Conservation (phyloP, 495 filamentous ascomycete genomes). For the Podospora pseudopauciseta region DNA sequence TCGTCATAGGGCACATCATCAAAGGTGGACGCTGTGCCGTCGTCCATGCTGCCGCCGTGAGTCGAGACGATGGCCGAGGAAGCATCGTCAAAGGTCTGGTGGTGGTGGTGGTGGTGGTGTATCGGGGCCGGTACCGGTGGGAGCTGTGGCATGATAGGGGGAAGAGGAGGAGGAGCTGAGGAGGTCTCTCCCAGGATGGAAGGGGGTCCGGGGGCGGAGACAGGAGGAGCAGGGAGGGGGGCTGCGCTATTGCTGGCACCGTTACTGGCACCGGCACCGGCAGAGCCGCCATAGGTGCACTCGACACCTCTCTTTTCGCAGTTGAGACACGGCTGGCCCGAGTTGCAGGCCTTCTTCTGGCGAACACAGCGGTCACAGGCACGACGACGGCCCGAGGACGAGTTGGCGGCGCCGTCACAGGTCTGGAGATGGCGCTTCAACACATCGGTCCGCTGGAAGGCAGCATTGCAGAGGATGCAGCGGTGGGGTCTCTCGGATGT, state of each 20-base stretch:
- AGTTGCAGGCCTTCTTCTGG: constrained; percentile 36
- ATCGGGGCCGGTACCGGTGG: constrained; percentile 5
- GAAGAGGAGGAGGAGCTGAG: not conserved
- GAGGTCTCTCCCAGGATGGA: not conserved
- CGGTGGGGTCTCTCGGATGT: constrained; percentile 29
- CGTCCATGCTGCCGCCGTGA: not conserved
- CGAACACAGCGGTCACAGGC: constrained; percentile 34
- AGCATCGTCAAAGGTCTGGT: not conserved
- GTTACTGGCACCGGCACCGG: not conserved
- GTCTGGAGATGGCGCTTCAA: constrained; percentile 34
- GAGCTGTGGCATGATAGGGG: not conserved
- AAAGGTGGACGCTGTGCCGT: constrained; percentile 8
- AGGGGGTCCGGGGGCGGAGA: not conserved
- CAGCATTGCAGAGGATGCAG: constrained; percentile 29
- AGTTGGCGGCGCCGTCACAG: constrained; percentile 24
- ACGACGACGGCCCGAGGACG: constrained; percentile 24
- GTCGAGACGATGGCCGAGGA: constrained; percentile 10
- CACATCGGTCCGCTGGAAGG: constrained; percentile 34
- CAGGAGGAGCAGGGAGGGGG: not conserved
- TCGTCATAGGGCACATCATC: constrained; percentile 19
- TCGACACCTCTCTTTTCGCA: constrained; percentile 25
- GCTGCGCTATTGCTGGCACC: constrained; percentile 1
- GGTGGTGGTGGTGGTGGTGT: not conserved
- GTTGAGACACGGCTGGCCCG: constrained; percentile 30
- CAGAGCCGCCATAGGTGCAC: constrained; percentile 25